phyloP scores from a whole-genome alignment of 1,139 yeast genomes.

The Kazachstania sp. region DNA sequence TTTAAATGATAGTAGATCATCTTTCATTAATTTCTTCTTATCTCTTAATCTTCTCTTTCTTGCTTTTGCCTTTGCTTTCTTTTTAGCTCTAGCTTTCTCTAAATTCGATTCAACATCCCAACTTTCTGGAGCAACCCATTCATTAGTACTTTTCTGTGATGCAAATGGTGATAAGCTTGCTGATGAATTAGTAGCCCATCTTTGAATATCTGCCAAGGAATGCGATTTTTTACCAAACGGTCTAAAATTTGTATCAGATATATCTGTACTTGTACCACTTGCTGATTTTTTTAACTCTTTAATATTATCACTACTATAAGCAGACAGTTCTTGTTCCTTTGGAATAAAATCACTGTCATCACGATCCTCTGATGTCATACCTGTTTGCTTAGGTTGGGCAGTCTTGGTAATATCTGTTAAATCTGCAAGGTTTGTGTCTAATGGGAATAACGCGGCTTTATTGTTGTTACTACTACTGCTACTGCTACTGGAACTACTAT shows the following conservation, averaged over 20 bases:
- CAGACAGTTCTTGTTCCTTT: not conserved
- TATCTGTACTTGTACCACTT: not conserved
- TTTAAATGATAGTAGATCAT: constrained; percentile 3
- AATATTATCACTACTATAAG: constrained; percentile 4
- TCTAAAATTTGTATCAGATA: not conserved
- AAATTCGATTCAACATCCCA: constrained; percentile 52
- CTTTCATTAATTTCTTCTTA: constrained; percentile 1
- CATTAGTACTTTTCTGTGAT: constrained; percentile 9
- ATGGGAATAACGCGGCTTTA: constrained; percentile 14
- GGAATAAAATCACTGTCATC: not conserved
- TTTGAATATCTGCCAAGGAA: constrained; percentile 20
- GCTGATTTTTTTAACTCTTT: not conserved
- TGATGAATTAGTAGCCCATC: constrained; percentile 13
- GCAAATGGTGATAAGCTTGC: constrained; percentile 8
- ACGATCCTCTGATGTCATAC: not conserved
- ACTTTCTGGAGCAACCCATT: constrained; percentile 68
- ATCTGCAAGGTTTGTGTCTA: constrained; percentile 27
- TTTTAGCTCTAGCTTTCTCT: constrained; percentile 10
- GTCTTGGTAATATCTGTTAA: constrained; percentile 27
- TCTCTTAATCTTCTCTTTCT: constrained; percentile 1
- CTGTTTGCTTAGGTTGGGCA: constrained; percentile 1
- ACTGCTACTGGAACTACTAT: not conserved
- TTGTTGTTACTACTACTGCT: no score
- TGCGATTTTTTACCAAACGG: constrained; percentile 24
- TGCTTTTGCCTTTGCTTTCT: constrained; percentile 3